Evolutionary conservation across 1,139 yeast genomes (phyloP).

Genomic region (Hyphopichia wangnamkhiaoensis): DNA sequence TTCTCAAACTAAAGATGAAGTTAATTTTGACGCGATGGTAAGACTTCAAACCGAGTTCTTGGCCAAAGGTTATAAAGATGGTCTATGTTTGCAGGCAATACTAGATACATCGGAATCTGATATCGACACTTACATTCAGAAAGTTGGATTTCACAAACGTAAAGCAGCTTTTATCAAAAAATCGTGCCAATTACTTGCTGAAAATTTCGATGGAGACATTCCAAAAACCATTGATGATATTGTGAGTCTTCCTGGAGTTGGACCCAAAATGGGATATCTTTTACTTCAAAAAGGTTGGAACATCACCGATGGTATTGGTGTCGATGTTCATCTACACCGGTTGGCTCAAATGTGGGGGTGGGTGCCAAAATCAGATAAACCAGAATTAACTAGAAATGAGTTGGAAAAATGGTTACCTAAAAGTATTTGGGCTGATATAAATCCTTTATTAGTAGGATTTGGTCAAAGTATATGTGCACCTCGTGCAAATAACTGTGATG

Average conservation of each 20-base stretch:
- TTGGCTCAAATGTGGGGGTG: slow-evolving; percentile 81
- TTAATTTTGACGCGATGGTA: slow-evolving; percentile 72
- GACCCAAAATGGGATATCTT: slow-evolving; percentile 92
- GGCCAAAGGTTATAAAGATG: slow-evolving; percentile 27
- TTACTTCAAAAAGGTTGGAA: slow-evolving; percentile 83
- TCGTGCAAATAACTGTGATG: slow-evolving; percentile 67
- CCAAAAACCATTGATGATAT: slow-evolving; percentile 70
- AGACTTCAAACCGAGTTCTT: slow-evolving; percentile 51
- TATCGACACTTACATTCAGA: slow-evolving; percentile 65
- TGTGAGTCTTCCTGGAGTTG: slow-evolving; percentile 82
- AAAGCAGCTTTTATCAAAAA: slow-evolving; percentile 72
- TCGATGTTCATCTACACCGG: slow-evolving; percentile 89
- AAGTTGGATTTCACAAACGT: slow-evolving; percentile 85
- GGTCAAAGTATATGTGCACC: slow-evolving; percentile 90
- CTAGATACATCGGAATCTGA: slow-evolving; percentile 53
- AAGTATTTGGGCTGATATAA: slow-evolving; percentile 78
- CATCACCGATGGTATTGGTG: slow-evolving; percentile 79
- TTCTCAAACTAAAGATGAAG: slow-evolving; percentile 90
- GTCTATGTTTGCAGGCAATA: slow-evolving; percentile 34
- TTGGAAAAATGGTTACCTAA: slow-evolving; percentile 75
- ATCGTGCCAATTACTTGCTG: slow-evolving; percentile 55
- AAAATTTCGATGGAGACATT: slow-evolving; percentile 62
- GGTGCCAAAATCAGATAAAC: slow-evolving; percentile 60
- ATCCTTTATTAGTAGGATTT: slow-evolving; percentile 87
- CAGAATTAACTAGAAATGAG: slow-evolving; percentile 72